Evolutionary conservation across 2,329 filamentous ascomycete genomes (phyloP), one percentile per base, ranked within the genome.

Genomic region (Alternaria brassicicola): DNA sequence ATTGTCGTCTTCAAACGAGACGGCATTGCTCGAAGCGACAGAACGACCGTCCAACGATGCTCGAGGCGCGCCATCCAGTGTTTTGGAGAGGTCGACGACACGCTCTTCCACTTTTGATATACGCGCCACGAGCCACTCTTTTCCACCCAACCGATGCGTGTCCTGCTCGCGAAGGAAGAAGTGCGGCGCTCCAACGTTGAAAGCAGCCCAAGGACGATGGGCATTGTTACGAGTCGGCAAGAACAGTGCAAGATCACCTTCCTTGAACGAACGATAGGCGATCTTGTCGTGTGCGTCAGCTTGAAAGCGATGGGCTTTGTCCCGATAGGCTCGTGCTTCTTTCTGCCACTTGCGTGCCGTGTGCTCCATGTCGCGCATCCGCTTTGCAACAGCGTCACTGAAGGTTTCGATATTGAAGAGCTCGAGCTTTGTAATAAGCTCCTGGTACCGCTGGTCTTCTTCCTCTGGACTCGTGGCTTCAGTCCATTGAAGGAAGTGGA

Each of bases 101-200:
- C 93, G 90, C 75, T 97, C 92, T 79, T 98, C 92, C 21, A 98
- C 88, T 64, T 92, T 92, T 12, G 88, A 88, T 57, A 99, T 98
- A 15, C 95, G 89, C 8, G 95, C 95, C 7, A 99, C 89, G n/a
- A 99, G 87, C 93, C 95, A 99, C 74, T 99, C 95, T 33, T 94
- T 86, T 46, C 88, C 89, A 28, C 89, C 87, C 6, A 99, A 82
- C 60, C 92, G 89, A 78, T 99, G 96, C 1, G 85, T 85, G 68
- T 98, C 94, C 75, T 96, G 91, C 77, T 99, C 95, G 33, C 93
- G 90, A 3, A 99, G 84, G 80, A 99, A 99, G 80, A 95, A 98
- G 76, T 99, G 95, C 8, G 95, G 95, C 59, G 94, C 96, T 1
- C 93, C 94, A 30, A 99, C 91, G 70, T 99, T 99, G 84, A 99